phyloP scores from a whole-genome alignment of 2,329 filamentous ascomycete genomes.

The Epichloe gansuensis region DNA sequence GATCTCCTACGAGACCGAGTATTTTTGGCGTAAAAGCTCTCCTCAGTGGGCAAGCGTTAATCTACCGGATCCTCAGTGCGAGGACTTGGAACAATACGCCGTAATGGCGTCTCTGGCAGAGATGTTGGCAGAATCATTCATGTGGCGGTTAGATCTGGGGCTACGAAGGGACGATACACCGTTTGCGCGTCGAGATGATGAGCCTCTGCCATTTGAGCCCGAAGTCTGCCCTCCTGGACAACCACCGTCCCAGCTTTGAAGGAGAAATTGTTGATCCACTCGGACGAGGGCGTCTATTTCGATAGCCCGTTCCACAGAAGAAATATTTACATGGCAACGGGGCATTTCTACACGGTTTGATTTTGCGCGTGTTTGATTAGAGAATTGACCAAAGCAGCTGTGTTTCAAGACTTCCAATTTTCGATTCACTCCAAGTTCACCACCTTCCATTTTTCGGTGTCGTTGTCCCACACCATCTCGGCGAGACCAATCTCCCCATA shows the following conservation, averaged over 20 bases:
- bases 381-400: too few species aligned
- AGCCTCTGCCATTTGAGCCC: conserved; percentile 1
- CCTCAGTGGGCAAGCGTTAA: conserved; percentile 10
- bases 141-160: conserved; percentile 13
- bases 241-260: conserved; percentile 1
- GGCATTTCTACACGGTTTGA: conserved; percentile 10
- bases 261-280: conserved; percentile 3
- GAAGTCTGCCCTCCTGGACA: conserved; percentile 6
- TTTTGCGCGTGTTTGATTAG: too few species aligned
- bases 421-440: not conserved
- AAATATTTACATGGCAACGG: conserved; percentile 8
- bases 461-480: conserved; percentile 4
- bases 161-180: conserved; percentile 8
- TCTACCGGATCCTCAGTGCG: conserved; percentile 11
- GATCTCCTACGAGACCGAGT: conserved; percentile 16
- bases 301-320: conserved; percentile 8
- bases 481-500: conserved; percentile 7
- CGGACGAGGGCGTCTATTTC: not conserved
- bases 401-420: not conserved
- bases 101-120: conserved; percentile 15
- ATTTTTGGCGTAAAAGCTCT: conserved; percentile 14
- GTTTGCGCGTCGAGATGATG: not conserved
- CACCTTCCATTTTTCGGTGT: not conserved
- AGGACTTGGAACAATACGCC: conserved; percentile 13
- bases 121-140: conserved; percentile 13